Evolutionary conservation across 2,329 filamentous ascomycete species (phyloP).

Genomic region (Elsinoe australis): DNA sequence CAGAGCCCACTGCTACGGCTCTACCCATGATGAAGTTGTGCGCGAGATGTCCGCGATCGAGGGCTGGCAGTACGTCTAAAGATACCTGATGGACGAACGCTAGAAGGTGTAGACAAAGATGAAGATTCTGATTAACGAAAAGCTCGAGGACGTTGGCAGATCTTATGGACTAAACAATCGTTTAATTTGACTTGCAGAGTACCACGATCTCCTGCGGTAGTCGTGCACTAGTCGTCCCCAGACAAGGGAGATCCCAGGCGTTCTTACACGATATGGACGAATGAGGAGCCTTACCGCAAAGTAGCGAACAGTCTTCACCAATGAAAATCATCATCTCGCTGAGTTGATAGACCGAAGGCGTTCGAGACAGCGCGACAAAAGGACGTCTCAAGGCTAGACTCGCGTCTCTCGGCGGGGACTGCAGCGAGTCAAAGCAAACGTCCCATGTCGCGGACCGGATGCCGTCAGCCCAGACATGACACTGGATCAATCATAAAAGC

Average conservation of each 20-base stretch:
- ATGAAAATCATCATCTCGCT: neutral
- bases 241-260: neutral
- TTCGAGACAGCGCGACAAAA: conserved; percentile 2
- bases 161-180: neutral
- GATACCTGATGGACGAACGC: no score
- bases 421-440: neutral
- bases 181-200: neutral
- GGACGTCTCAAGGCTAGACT: neutral
- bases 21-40: conserved; percentile 16
- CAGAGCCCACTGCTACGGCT: conserved; percentile 15
- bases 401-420: neutral
- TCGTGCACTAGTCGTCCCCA: conserved; percentile 4
- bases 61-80: neutral
- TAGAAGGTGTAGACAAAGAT: neutral
- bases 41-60: neutral
- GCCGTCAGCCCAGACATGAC: neutral
- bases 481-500: no score
- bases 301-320: neutral
- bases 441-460: neutral
- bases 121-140: neutral
- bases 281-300: neutral
- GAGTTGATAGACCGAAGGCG: conserved; percentile 3
- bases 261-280: conserved; percentile 2
- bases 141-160: conserved; percentile 1
- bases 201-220: neutral